phyloP scores from a whole-genome alignment of 23 red algal species.

The Chondrus crispus region DNA sequence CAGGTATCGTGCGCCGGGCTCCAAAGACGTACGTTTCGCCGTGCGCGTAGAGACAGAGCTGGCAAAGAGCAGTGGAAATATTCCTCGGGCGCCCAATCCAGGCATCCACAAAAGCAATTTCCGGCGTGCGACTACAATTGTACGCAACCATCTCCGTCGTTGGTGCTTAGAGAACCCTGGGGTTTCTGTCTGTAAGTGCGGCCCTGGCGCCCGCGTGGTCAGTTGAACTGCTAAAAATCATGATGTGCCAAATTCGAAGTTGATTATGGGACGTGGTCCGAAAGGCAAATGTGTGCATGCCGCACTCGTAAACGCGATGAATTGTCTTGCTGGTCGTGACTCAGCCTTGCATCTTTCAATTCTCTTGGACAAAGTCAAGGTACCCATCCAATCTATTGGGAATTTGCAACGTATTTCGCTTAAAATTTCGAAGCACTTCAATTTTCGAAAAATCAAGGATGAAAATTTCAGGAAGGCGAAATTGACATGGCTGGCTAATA shows the following conservation, averaged over 20 bases:
- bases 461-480: not conserved
- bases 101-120: not conserved
- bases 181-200: not conserved
- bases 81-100: too few species aligned
- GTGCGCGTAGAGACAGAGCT: too few species aligned
- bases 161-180: slow-evolving; percentile 4
- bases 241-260: not conserved
- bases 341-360: too few species aligned
- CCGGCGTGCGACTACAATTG: not conserved
- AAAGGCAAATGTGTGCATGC: not conserved
- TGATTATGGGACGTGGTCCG: not conserved
- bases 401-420: not conserved
- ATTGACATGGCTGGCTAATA: not conserved
- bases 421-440: not conserved
- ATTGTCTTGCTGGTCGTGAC: too few species aligned
- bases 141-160: not conserved
- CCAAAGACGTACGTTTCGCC: too few species aligned
- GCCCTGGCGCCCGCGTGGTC: not conserved
- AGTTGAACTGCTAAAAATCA: not conserved
- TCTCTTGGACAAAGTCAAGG: too few species aligned
- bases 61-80: too few species aligned
- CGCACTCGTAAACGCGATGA: not conserved
- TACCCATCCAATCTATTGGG: slow-evolving; percentile 15
- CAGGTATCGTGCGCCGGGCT: not conserved
- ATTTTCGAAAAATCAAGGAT: not conserved